phyloP scores from a whole-genome alignment of 495 filamentous ascomycete species.

The Lepraria neglecta region DNA sequence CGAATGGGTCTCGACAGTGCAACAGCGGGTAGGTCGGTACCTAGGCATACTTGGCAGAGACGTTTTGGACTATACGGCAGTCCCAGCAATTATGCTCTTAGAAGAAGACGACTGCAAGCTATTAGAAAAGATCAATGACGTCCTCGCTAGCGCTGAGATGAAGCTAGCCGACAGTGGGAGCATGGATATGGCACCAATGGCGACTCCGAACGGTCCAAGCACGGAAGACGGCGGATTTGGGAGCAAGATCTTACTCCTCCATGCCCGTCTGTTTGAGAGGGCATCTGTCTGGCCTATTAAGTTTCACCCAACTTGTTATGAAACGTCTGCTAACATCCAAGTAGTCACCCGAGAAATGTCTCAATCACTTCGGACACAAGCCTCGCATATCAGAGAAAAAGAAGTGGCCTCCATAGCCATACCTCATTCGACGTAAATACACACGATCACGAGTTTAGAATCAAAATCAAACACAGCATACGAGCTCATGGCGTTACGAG shows the following conservation, averaged over 20 bases:
- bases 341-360: constrained; percentile 84
- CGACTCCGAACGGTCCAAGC: constrained; percentile 52
- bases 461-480: constrained; percentile 1
- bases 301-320: constrained; percentile 26
- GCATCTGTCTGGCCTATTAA: constrained; percentile 89
- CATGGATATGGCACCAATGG: constrained; percentile 39
- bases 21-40: constrained; percentile 86
- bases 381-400: constrained; percentile 68
- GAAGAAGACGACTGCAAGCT: constrained; percentile 90
- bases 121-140: constrained; percentile 74
- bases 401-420: constrained; percentile 60
- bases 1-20: constrained; percentile 92
- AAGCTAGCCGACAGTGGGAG: constrained; percentile 62
- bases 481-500: constrained; percentile 7
- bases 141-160: constrained; percentile 68
- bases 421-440: constrained; percentile 14
- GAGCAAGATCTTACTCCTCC: constrained; percentile 78
- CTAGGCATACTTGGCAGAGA: constrained; percentile 82
- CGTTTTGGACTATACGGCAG: constrained; percentile 65
- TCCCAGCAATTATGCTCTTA: constrained; percentile 80
- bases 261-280: constrained; percentile 83
- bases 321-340: constrained; percentile 30
- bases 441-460: neutral
- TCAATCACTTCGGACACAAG: constrained; percentile 77
- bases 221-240: constrained; percentile 67